Base-by-base conservation (phyloP, 2,329 filamentous ascomycete genomes). In the Colletotrichum magnum region DNA sequence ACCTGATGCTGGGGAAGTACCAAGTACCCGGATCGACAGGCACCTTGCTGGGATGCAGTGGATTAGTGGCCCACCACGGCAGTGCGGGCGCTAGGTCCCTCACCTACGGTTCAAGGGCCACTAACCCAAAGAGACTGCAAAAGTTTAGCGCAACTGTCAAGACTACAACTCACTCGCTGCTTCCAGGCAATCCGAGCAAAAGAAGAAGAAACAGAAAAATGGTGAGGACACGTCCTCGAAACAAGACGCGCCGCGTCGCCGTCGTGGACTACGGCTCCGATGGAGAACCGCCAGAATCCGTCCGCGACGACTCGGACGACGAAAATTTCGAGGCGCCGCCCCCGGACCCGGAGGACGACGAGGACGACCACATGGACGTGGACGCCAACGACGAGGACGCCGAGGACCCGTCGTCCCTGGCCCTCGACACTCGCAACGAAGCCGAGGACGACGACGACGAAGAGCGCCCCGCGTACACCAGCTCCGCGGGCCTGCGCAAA, bases 301-400 rank as follows among this genome's bases (percentile, higher is more conserved):
- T 43, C 39, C 62, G 60, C 36, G 67, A 69, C 36, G 77, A 72
- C 39, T 72, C 64, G 16, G 76, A 71, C 6, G 74, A 62, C 2
- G 76, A 72, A 28, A 71, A 54, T 52, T 68, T 65, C 15, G 71
- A 70, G 24, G 71, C 72, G 59, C 67, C 62, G 39, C 68, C 66
- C 15, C 70, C 66, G 2, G 73, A 69, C 43, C 72, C 71, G 6
- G 72, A 73, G 4, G 77, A 77, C n/a, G 76, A 76, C 48, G 75
- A 75, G 24, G 41, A 43, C 5, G 74, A 74, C 21, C 74, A 72
- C 36, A 75, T 79, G 24, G 75, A 72, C 16, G 74, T 75, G 15
- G 74, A 73, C 16, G 74, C 77, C 10, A 79, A 79, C 39, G 78
- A 79, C 52, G 73, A 78, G 32, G 75, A 77, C n/a, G 72, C 74